Conservation (phyloP, 2,329 filamentous ascomycete genomes). For the Trichoderma polysporum region DNA sequence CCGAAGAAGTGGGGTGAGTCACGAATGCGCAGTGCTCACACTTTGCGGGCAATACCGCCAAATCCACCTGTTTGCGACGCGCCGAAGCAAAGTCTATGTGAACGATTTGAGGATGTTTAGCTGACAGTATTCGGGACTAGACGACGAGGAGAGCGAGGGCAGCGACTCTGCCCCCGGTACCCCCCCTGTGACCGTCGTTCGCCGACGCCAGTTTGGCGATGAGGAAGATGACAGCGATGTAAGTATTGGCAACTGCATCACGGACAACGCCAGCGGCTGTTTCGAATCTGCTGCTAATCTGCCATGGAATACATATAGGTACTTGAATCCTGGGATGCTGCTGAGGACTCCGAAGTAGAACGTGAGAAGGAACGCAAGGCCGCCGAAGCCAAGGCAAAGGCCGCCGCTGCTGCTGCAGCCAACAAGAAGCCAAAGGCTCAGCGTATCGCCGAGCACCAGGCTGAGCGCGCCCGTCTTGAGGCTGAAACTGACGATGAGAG, state of each 20-base stretch:
- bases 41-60: conserved; percentile 1
- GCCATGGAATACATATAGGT: conserved; percentile 56
- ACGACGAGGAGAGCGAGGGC: conserved; percentile 41
- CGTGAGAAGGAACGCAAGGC: conserved; percentile 91
- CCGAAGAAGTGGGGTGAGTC: conserved; percentile 46
- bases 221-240: conserved; percentile 86
- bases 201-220: conserved; percentile 74
- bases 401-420: conserved; percentile 81
- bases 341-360: conserved; percentile 95
- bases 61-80: not conserved
- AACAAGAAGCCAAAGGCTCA: conserved; percentile 88
- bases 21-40: not conserved
- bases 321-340: conserved; percentile 94
- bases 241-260: conserved; percentile 34
- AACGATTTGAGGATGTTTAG: not conserved
- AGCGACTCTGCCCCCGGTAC: conserved; percentile 39
- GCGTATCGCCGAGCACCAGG: conserved; percentile 77
- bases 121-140: not conserved
- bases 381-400: conserved; percentile 82
- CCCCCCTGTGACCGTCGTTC: conserved; percentile 40
- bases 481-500: conserved; percentile 57
- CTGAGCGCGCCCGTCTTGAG: conserved; percentile 55
- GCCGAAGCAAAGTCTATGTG: conserved; percentile 17
- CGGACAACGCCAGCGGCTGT: not conserved
- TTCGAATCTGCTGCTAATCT: not conserved